These are phyloP conservation scores for Ceratocystiopsis minuta DNA, from an alignment of 2,329 filamentous ascomycete genomes.

Conservation along the genomic window DNA sequence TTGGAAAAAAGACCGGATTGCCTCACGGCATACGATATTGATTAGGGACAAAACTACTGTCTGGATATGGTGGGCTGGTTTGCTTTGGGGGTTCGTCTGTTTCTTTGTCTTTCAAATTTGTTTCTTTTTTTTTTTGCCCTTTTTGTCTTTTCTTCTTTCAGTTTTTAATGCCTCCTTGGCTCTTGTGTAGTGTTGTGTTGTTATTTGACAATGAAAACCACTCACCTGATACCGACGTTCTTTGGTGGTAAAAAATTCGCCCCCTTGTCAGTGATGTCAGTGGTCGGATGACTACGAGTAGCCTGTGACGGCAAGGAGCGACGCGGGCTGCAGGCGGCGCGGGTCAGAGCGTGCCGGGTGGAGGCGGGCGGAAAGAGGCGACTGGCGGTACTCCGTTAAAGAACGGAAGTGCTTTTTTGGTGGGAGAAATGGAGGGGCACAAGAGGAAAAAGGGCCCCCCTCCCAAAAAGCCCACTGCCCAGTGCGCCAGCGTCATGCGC, in stretches of 20 bases:
- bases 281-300: neutral
- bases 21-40: slow-evolving; percentile 9
- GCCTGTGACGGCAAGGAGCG: slow-evolving; percentile 8
- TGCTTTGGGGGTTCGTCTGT: neutral
- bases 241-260: neutral
- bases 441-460: neutral
- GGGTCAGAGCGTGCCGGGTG: neutral
- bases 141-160: neutral
- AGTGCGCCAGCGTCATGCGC: no score
- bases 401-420: neutral
- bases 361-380: neutral
- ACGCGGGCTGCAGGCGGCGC: slow-evolving; percentile 8
- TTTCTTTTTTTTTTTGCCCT: neutral
- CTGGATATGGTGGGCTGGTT: neutral
- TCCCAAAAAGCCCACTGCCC: no score
- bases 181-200: neutral
- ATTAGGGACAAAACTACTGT: neutral
- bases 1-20: slow-evolving; percentile 8
- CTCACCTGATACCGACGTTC: neutral
- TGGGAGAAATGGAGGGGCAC: neutral
- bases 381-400: no score
- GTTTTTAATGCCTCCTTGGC: no score
- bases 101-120: neutral
- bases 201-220: neutral
- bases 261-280: neutral